These are phyloP conservation scores for Curvularia hawaiiensis DNA, from an alignment of 2,329 filamentous ascomycete species.

Conservation along the genomic window DNA sequence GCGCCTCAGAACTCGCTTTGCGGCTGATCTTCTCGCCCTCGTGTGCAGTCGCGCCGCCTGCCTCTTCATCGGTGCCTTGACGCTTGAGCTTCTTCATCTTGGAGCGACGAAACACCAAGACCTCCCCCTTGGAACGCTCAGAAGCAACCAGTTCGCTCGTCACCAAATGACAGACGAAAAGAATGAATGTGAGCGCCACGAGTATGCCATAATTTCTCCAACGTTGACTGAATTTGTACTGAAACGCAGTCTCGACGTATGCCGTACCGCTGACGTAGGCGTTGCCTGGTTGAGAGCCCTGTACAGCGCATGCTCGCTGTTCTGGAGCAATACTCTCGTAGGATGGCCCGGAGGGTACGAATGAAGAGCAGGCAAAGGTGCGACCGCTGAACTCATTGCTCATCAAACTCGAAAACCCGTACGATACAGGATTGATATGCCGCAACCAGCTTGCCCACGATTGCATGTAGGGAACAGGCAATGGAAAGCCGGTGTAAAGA, in stretches of 20 bases:
- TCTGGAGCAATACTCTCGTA: conserved; percentile 36
- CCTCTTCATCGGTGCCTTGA: conserved; percentile 43
- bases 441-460: conserved; percentile 55
- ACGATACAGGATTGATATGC: conserved; percentile 76
- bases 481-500: conserved; percentile 69
- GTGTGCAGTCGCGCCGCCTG: conserved; percentile 38
- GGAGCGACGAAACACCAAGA: conserved; percentile 63
- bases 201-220: conserved; percentile 70
- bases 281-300: conserved; percentile 45
- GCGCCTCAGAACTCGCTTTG: conserved; percentile 35
- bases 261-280: conserved; percentile 44
- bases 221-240: conserved; percentile 46
- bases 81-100: conserved; percentile 45
- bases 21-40: conserved; percentile 35
- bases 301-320: conserved; percentile 42
- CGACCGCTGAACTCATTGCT: conserved; percentile 66
- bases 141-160: conserved; percentile 67
- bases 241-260: conserved; percentile 32
- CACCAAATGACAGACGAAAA: conserved; percentile 65
- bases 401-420: conserved; percentile 78
- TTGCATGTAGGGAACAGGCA: conserved; percentile 64
- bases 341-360: conserved; percentile 48
- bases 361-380: conserved; percentile 34
- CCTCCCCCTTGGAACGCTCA: conserved; percentile 67
- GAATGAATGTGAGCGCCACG: conserved; percentile 64